Evolutionary conservation across 148 eudicot genomes (phyloP).

Genomic region (Dysphania ambrosioides): DNA sequence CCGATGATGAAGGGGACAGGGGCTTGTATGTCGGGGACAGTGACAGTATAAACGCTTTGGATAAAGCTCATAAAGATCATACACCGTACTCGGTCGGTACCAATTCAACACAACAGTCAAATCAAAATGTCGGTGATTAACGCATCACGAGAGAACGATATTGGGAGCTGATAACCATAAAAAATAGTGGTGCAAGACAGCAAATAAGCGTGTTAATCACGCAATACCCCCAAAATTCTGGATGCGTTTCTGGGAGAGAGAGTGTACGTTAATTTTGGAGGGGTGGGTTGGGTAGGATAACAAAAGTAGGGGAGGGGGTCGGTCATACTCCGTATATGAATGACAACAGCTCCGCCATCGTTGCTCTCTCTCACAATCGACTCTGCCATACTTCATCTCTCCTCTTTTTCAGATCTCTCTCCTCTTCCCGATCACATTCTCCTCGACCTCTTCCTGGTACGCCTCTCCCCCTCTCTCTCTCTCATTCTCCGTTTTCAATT

Average conservation of each 20-base stretch:
- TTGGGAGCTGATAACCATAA: background rate
- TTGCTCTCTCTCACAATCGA: conserved; percentile 73
- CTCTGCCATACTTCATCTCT: conserved; percentile 52
- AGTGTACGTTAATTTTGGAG: too few relatives aligned
- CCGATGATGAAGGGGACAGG: too few relatives aligned
- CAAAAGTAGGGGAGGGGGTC: background rate
- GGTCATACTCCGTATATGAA: too few relatives aligned
- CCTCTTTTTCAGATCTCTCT: conserved; percentile 65
- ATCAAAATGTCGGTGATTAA: background rate
- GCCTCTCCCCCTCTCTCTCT: conserved; percentile 7
- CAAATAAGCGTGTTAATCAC: background rate
- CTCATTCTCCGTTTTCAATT: background rate
- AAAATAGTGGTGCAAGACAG: background rate
- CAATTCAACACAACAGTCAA: too few relatives aligned
- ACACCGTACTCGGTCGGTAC: too few relatives aligned
- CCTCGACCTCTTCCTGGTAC: conserved; percentile 63
- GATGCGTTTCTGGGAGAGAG: too few relatives aligned
- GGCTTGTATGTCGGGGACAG: too few relatives aligned
- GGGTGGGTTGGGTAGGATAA: too few relatives aligned
- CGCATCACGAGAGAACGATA: background rate
- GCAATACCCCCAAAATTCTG: background rate
- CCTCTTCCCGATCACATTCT: conserved; percentile 77
- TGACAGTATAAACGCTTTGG: too few relatives aligned
- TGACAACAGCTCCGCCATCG: conserved; percentile 44
- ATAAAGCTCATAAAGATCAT: too few relatives aligned